Evolutionary conservation across 768 basidiomycete species (phyloP).

Genomic region (Hydnomerulius pinastri): DNA sequence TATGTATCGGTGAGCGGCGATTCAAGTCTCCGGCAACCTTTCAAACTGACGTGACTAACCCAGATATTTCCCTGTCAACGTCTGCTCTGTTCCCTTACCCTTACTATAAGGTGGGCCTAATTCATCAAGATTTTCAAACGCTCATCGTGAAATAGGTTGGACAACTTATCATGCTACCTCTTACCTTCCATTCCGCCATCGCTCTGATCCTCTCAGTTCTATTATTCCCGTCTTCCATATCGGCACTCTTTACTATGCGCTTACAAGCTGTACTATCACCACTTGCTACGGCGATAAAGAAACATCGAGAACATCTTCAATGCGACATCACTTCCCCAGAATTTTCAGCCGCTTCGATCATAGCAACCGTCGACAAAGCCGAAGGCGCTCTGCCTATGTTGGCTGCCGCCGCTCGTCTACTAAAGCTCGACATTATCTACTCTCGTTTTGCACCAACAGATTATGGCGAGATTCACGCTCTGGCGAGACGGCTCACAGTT

Average conservation of each 20-base stretch:
- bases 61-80: conserved; percentile 62
- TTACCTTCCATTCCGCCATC: conserved; percentile 60
- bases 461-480: conserved; percentile 50
- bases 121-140: neutral
- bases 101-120: conserved; percentile 48
- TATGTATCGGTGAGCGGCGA: conserved; percentile 50
- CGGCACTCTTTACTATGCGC: conserved; percentile 55
- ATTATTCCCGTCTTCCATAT: conserved; percentile 66
- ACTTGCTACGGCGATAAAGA: conserved; percentile 43
- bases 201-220: conserved; percentile 51
- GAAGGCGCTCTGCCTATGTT: conserved; percentile 57
- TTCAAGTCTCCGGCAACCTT: neutral
- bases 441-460: conserved; percentile 60
- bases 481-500: conserved; percentile 52
- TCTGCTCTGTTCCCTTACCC: conserved; percentile 66
- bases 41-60: neutral
- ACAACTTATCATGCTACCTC: conserved; percentile 51
- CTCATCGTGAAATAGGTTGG: conserved; percentile 43
- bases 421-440: conserved; percentile 61
- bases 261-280: conserved; percentile 51
- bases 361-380: conserved; percentile 34
- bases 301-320: conserved; percentile 49
- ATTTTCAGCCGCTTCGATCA: conserved; percentile 35
- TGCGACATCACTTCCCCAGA: conserved; percentile 37
- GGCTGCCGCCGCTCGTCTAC: conserved; percentile 50